Evolutionary conservation across 495 filamentous ascomycete species (phyloP).

Genomic region (Neurospora tetrasperma): DNA sequence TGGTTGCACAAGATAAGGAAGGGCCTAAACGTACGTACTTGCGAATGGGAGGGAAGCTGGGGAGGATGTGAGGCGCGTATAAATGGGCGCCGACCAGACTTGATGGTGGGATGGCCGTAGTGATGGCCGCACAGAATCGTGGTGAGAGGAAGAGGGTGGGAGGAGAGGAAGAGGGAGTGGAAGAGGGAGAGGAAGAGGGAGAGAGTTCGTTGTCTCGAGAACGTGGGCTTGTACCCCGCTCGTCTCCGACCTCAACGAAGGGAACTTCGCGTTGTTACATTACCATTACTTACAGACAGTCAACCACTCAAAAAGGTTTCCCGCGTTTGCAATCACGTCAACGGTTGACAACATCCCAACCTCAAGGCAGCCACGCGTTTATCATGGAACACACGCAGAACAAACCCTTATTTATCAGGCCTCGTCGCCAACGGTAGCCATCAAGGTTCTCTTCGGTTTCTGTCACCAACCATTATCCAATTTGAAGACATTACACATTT

Average conservation of each 20-base stretch:
- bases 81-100: too few relatives aligned
- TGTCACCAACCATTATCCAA: not conserved
- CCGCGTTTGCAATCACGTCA: not conserved
- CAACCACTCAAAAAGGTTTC: not conserved
- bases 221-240: too few relatives aligned
- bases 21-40: not conserved
- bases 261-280: too few relatives aligned
- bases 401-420: not conserved
- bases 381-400: not conserved
- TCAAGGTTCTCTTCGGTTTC: not conserved
- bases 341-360: not conserved
- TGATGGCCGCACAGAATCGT: not conserved
- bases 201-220: too few relatives aligned
- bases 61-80: too few relatives aligned
- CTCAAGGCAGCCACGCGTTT: not conserved
- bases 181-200: too few relatives aligned
- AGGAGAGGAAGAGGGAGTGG: too few relatives aligned
- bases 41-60: too few relatives aligned
- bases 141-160: not conserved
- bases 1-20: not conserved
- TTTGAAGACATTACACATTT: too few relatives aligned
- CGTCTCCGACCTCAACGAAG: not conserved
- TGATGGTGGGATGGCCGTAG: too few relatives aligned
- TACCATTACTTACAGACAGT: too few relatives aligned
- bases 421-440: not conserved